Evolutionary conservation across 768 basidiomycete species (phyloP).

Genomic region (Austroboletus festivus): DNA sequence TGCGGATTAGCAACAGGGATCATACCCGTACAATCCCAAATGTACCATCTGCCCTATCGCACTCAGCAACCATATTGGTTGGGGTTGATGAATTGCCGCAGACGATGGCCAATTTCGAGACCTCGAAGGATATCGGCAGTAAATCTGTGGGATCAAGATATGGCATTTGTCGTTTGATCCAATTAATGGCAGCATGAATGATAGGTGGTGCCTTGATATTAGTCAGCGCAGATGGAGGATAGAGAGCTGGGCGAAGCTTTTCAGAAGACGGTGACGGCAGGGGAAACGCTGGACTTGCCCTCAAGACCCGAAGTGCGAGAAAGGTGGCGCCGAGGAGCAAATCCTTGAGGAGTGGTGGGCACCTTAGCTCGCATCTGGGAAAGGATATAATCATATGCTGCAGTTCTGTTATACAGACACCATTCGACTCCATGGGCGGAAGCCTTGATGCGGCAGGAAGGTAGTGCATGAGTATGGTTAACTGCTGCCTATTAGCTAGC

Average conservation of each 20-base stretch:
- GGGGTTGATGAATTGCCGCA: conserved; percentile 87
- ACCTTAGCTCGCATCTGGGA: conserved; percentile 58
- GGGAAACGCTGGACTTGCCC: conserved; percentile 27
- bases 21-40: conserved; percentile 75
- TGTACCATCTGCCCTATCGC: conserved; percentile 71
- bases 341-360: conserved; percentile 8
- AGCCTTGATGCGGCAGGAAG: conserved; percentile 78
- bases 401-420: conserved; percentile 88
- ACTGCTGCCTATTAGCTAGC: conserved; percentile 25
- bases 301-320: conserved; percentile 39
- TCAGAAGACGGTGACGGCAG: neutral
- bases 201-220: conserved; percentile 28
- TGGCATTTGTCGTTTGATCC: conserved; percentile 63
- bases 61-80: conserved; percentile 77
- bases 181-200: conserved; percentile 43
- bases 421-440: conserved; percentile 86
- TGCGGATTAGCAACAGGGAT: conserved; percentile 1
- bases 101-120: conserved; percentile 77
- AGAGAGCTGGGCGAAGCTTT: conserved; percentile 10
- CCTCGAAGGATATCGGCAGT: conserved; percentile 79
- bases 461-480: conserved; percentile 35
- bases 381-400: conserved; percentile 85
- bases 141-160: conserved; percentile 76
- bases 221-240: conserved; percentile 27
- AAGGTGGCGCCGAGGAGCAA: conserved; percentile 37